Base-by-base conservation (phyloP, 495 filamentous ascomycete species). In the Usnea hakonensis region DNA sequence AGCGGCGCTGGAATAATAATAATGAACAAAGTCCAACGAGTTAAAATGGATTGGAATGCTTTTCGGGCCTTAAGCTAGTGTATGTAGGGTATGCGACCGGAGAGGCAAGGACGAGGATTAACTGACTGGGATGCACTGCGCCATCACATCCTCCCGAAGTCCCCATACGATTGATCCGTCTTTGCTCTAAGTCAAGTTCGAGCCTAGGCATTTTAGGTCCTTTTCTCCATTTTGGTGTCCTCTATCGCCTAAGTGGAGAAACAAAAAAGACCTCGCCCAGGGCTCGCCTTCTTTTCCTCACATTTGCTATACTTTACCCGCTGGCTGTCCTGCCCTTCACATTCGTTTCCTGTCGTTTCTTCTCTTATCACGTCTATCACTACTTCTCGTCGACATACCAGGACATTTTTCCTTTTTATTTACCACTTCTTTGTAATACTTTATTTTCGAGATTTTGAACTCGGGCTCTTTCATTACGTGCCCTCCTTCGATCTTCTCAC, bases 281-380 rank as follows among this genome's bases (percentile, higher is more conserved):
- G 38, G 10, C 6, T 36, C 40, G 44, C 63, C 30, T 33, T 61
- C 32, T 41, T 44, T 23, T 55, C 56, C 41, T 41, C 48, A 44
- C 44, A 41, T 52, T 38, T 28, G 57, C 40, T 66, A 66, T 52
- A 65, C 63, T 70, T 68, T 71, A 67, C 60, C 64, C 64, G 64
- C 66, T 63, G 59, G 61, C 32, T 64, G 65, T 65, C 67, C 66
- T 69, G 65, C 66, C 67, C 66, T 69, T 68, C 66, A 68, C 68
- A 64, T 64, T 71, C 64, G n/a, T 69, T 67, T 68, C 61, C 57
- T 60, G 57, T 54, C 64, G 40, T 54, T 69, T 56, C 63, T 61
- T 67, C 68, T 71, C 63, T 63, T 48, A 70, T 41, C 54, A 50
- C 48, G 61, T 58, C 57, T 46, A 13, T 32, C 28, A 6, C 63